Base-by-base conservation (phyloP, 2,329 filamentous ascomycete genomes). In the Camillea tinctor region DNA sequence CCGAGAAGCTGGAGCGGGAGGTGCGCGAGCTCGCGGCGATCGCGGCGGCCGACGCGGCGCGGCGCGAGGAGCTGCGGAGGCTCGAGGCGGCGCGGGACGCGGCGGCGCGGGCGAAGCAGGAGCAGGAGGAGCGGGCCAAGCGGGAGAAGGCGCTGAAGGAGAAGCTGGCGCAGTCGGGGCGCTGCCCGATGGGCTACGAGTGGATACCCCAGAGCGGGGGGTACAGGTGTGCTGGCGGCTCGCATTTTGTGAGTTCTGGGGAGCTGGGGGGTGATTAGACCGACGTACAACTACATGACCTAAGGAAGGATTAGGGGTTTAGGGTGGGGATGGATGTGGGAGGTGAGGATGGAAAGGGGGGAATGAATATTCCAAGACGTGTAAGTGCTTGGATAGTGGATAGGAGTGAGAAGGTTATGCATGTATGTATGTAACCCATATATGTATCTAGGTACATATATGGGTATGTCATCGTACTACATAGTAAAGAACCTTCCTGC, bases 161-260 rank as follows among this genome's bases (percentile, higher is more conserved):
- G 48, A 86, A 81, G 66, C 69, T 92, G 64, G 73, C 69, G 64
- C 26, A 64, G 1, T 77, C 85, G 75, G 88, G 88, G 0, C 54
- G 72, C 0, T 93, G 89, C 70, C 76, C 78, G 0, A 44, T 57
- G 19, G 89, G 88, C 0, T 92, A 53, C 67, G 57, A 64, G 50
- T 69, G 67, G 65, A 66, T 69, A 51, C 48, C 54, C 3, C 68
- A 69, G 59, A 54, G 4, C 0, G 62, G 26, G 3, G 65, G 64
- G 21, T 68, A 65, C 30, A 60, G 66, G 19, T 68, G 67, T 54
- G 63, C 66, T 4, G 65, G 66, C 0, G 68, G 67, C 1, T 64
- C 66, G 50, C 66, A 68, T 50, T 70, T 52, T 20, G 54, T 66
- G 53, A 48, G 52, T n/a, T 60, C 65, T 53, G 55, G 17, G 40